These are phyloP conservation scores for Cicer chorassanicum DNA, from an alignment of 306 rosid genomes.

Conservation along the genomic window DNA sequence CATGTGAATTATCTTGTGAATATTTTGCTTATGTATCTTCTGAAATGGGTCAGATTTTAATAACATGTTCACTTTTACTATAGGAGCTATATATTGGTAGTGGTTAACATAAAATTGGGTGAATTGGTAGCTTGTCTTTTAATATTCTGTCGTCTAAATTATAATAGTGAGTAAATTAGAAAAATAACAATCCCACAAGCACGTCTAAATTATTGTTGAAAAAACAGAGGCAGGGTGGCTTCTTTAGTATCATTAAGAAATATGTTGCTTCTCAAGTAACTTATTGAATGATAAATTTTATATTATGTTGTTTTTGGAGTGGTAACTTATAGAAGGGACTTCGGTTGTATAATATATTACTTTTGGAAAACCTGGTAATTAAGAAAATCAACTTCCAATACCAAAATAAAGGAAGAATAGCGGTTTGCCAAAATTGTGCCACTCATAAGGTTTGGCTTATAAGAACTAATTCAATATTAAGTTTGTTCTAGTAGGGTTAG, in stretches of 20 bases:
- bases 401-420: conserved; percentile 27
- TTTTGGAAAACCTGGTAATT: not conserved
- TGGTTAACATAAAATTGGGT: conserved; percentile 12
- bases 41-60: conserved; percentile 13
- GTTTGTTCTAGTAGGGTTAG: conserved; percentile 20
- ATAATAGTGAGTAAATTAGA: conserved; percentile 1
- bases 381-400: conserved; percentile 15
- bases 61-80: conserved; percentile 17
- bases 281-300: not conserved
- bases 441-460: conserved; percentile 2
- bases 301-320: conserved; percentile 9
- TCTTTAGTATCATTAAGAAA: conserved; percentile 6
- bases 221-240: conserved; percentile 27
- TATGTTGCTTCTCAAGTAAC: conserved; percentile 19
- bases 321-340: conserved; percentile 2
- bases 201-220: not conserved
- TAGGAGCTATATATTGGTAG: conserved; percentile 16
- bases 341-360: not conserved
- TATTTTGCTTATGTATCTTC: conserved; percentile 22
- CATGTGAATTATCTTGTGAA: not conserved
- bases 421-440: conserved; percentile 1
- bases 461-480: conserved; percentile 8
- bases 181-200: conserved; percentile 19
- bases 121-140: conserved; percentile 24
- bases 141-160: conserved; percentile 24